phyloP scores from a whole-genome alignment of 2,329 filamentous ascomycete species.

The Pestalotiopsis sp. region DNA sequence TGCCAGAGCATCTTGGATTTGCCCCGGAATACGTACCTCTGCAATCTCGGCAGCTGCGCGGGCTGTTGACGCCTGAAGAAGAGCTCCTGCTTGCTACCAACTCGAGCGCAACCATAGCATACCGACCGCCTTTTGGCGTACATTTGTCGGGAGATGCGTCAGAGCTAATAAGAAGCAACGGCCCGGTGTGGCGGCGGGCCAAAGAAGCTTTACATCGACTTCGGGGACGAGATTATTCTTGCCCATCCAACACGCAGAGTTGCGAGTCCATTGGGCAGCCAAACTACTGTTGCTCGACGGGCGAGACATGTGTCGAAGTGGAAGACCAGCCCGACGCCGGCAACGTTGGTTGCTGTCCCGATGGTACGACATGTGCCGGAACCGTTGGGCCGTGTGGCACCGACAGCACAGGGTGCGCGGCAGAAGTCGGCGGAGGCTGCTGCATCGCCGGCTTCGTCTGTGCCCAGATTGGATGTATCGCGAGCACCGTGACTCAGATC shows the following conservation, averaged over 20 bases:
- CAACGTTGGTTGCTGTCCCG: constrained; percentile 75
- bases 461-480: constrained; percentile 68
- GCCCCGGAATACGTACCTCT: constrained; percentile 27
- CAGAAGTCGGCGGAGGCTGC: constrained; percentile 71
- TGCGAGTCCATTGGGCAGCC: constrained; percentile 68
- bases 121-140: constrained; percentile 54
- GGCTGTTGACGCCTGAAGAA: constrained; percentile 28
- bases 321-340: constrained; percentile 62
- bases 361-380: constrained; percentile 65
- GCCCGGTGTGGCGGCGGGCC: constrained; percentile 44
- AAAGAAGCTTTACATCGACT: constrained; percentile 51
- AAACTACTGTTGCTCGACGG: constrained; percentile 73
- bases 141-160: constrained; percentile 38
- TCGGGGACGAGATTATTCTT: constrained; percentile 63
- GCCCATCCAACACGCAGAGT: constrained; percentile 66
- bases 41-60: constrained; percentile 33
- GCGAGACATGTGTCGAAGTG: constrained; percentile 68
- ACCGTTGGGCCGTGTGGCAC: constrained; percentile 63
- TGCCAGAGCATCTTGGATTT: constrained; percentile 66
- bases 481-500: constrained; percentile 32
- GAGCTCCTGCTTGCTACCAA: constrained; percentile 32
- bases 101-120: constrained; percentile 38
- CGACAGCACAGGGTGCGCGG: constrained; percentile 67
- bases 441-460: constrained; percentile 75
- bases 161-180: constrained; percentile 21